These are phyloP conservation scores for Pyrrhoderma noxium DNA, from an alignment of 1,284 basidiomycete species.

Conservation along the genomic window DNA sequence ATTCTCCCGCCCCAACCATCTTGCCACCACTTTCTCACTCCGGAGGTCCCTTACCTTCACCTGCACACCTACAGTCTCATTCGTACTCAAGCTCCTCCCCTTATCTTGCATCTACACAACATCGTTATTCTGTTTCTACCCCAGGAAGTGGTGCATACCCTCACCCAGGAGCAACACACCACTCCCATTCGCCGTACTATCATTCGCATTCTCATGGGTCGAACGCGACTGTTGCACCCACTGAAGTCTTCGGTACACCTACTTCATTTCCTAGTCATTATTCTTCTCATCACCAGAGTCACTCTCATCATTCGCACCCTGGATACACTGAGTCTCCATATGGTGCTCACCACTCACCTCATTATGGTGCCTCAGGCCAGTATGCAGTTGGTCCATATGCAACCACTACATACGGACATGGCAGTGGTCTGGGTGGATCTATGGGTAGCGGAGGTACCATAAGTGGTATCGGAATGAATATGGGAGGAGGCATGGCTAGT, in stretches of 20 bases:
- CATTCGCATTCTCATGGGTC: conserved; percentile 21
- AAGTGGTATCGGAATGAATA: background rate
- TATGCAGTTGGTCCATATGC: conserved; percentile 23
- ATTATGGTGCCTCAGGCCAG: conserved; percentile 14
- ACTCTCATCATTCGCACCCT: conserved; percentile 21
- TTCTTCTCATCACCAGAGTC: conserved; percentile 24
- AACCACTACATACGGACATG: conserved; percentile 7
- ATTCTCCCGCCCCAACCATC: conserved; percentile 43
- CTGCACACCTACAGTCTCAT: background rate
- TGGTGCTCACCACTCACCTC: conserved; percentile 21
- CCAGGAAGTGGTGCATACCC: background rate
- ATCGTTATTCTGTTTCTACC: background rate
- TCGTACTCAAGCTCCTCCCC: background rate
- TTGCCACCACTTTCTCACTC: conserved; percentile 24
- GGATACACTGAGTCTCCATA: conserved; percentile 9
- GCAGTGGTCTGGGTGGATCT: background rate
- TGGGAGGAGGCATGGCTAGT: background rate
- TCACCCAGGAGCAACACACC: conserved; percentile 10
- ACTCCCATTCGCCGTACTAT: conserved; percentile 1
- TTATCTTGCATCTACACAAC: background rate
- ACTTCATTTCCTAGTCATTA: conserved; percentile 18
- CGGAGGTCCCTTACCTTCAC: conserved; percentile 2
- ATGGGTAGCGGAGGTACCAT: background rate
- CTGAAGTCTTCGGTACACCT: conserved; percentile 25
- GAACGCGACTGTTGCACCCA: conserved; percentile 18